A percentile compares a stretch with the other conserved stretches of the same genome.
Evolutionary conservation across 2,329 filamentous ascomycete species (phyloP).

Genomic region (Monilinia aucupariae): DNA sequence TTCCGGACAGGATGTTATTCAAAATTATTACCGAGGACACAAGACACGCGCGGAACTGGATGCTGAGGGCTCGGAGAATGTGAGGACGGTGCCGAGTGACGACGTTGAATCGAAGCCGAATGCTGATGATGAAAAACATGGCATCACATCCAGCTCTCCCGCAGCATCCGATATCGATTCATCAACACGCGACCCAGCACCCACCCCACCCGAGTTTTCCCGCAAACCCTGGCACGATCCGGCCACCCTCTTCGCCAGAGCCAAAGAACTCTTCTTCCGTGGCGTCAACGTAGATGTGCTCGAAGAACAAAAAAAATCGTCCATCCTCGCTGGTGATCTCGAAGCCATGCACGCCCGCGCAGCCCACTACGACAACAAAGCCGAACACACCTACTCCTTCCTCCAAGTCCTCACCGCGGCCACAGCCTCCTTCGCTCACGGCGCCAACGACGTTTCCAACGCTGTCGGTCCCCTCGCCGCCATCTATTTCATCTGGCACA

Average conservation of each 20-base stretch:
- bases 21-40: constrained; percentile 4
- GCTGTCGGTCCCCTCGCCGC: constrained; percentile 64
- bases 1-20: not conserved
- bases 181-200: not conserved
- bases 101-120: not conserved
- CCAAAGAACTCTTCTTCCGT: not conserved
- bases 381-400: constrained; percentile 56
- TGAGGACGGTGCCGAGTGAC: not conserved
- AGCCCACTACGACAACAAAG: constrained; percentile 62
- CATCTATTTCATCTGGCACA: constrained; percentile 63
- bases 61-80: constrained; percentile 44
- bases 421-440: constrained; percentile 53
- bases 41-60: constrained; percentile 20
- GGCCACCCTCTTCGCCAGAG: not conserved
- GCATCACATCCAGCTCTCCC: not conserved
- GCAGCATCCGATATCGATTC: not conserved
- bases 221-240: not conserved
- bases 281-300: constrained; percentile 1
- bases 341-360: constrained; percentile 62
- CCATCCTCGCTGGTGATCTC: constrained; percentile 62
- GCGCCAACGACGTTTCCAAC: constrained; percentile 72
- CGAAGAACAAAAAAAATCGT: constrained; percentile 32
- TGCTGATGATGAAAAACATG: constrained; percentile 1
- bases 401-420: constrained; percentile 49
- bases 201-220: not conserved